Base-by-base conservation (phyloP, 306 rosid species). In the Canavalia gladiata region DNA sequence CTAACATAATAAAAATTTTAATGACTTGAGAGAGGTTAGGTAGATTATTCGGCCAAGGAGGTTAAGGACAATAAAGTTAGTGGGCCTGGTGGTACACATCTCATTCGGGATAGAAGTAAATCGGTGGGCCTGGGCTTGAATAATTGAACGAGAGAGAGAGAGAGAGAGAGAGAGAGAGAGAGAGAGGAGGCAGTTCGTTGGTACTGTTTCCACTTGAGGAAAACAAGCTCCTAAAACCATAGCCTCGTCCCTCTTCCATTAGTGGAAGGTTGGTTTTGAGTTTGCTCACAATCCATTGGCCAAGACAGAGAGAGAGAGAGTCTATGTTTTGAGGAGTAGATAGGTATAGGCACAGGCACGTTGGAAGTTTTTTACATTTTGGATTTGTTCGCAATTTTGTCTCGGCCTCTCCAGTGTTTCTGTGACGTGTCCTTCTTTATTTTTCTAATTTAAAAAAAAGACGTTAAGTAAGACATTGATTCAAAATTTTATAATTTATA, bases 181-280 rank as follows among this genome's bases (percentile, higher is more conserved):
- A 72, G 71, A 34, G 86, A 84, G 85, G 75, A 79, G 11, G n/a
- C 8, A 82, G 85, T 6, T 55, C 4, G 31, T 34, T 4, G 31
- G 74, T 47, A 75, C 69, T 83, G 84, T 84, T 87, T 80, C 85
- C 82, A 65, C 75, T 75, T 80, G 75, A 1, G 92, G 86, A 78
- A 90, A 77, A 43, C 79, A 68, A 55, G 63, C 13, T 82, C 65
- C 5, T 49, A 28, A 18, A 45, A 56, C 57, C 12, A 8, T 37
- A 50, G 83, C 91, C 86, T 88, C 88, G 91, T 89, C 84, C 76
- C 83, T 69, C 77, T 89, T 85, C 95, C 89, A 82, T 84, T 92
- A 86, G 78, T 56, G 54, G 97, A 86, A 92, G 76, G 66, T 82
- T 86, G n/a, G 37, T 33, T 79, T 77, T 39, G 28, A 35, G 59